Evolutionary conservation across 2,329 filamentous ascomycete species (phyloP), one percentile per base, ranked within the genome.

Genomic region (Cercospora citrullina): DNA sequence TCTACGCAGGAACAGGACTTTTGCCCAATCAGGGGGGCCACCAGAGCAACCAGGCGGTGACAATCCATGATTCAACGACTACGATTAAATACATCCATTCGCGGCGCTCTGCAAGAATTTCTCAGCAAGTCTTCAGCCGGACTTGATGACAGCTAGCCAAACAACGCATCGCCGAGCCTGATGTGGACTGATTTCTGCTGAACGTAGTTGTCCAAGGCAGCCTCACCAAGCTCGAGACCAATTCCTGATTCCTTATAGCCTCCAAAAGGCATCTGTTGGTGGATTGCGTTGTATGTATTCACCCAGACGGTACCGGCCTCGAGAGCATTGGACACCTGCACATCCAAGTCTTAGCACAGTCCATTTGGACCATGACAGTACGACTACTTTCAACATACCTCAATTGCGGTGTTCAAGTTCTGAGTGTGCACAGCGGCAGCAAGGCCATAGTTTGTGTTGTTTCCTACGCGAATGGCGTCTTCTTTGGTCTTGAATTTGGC

Each of bases 401-500:
- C 86, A 75, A 95, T 87, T 75, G 92, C 91, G 0, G 90, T 93
- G 86, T 91, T 93, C 76, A 94, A 82, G 79, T 93, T 89, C 70
- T 81, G 86, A 30, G 91, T 94, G 87, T 93, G 92, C 21, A 94
- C 84, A 26, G 89, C 91, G 23, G 91, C 90, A 64, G 91, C 91
- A 31, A 95, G 86, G 69, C 91, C 91, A 78, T 92, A 94, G 70
- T 85, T 90, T 75, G 87, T 91, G 79, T 87, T 84, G 83, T 95
- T 94, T 67, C 88, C 91, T 57, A 91, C 81, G 64, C 82, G 81
- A 74, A 94, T 85, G 51, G 88, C 91, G 60, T 93, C 88, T 21
- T 87, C 87, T 81, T 92, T 90, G 73, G 86, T 88, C 84, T 90
- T 88, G 82, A 95, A 94, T 73, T 90, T 90, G 74, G 87, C 86